Evolutionary conservation across 768 basidiomycete species (phyloP), one percentile per base, ranked within the genome.

Genomic region (Porphyrellus cyaneotinctus): DNA sequence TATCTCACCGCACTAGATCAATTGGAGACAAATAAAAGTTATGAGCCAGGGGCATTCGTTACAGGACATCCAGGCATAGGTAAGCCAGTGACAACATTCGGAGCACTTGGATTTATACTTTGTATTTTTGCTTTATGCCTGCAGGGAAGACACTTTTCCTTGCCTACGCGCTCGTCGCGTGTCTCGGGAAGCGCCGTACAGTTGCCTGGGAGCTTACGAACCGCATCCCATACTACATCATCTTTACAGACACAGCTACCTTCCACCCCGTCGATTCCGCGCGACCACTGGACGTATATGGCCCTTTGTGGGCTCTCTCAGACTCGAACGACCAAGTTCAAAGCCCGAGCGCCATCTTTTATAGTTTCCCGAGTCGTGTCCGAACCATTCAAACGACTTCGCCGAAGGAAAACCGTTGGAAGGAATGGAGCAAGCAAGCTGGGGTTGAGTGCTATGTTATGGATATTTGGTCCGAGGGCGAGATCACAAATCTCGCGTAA

Each of bases 21-120:
- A 20, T 42, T 49, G 12, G 20, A 49, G 28, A 26, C 23, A 17
- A 12, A 20, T 10, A 2, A 22, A 6, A 8, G 7, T 6, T 49
- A 53, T 10, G 2, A 5, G 6, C 2, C 1, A 6, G 55, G 31
- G 7, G 52, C 47, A 0, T 57, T 37, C 14, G 44, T 47, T 26
- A 32, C 28, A 12, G 43, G 56, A n/a, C 56, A 50, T 2, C 48
- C 52, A 20, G 56, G 52, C 10, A 57, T 36, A 2, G 46, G 46
- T 37, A 20, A 26, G 47, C 10, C 36, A 5, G 4, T 2, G 18
- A 12, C 3, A 6, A 7, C 23, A 1, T 47, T 35, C 31, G 18
- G n/a, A 12, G 12, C 23, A 43, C 43, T n/a, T 35, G 20, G 12
- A 23, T 45, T 12, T 1, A 17, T 6, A n/a, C n/a, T 17, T 23